Conservation (phyloP, 176 grass and related monocot genomes). For the Poa annua region DNA sequence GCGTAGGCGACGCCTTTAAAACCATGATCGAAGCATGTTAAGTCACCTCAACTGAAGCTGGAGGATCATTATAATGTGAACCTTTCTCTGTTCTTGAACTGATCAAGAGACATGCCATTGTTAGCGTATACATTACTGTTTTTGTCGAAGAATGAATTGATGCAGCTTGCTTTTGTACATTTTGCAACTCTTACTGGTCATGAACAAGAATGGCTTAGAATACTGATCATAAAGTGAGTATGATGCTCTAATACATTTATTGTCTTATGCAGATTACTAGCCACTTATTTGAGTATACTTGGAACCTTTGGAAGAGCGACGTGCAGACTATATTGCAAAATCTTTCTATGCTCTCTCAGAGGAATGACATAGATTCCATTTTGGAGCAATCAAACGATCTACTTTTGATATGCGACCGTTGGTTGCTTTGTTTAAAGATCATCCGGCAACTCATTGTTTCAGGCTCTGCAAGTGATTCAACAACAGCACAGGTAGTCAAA, state of each 20-base stretch:
- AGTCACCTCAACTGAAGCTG: constrained; percentile 3
- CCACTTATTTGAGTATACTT: constrained; percentile 92
- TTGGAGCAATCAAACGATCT: constrained; percentile 71
- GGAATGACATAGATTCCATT: constrained; percentile 65
- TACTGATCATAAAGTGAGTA: not conserved
- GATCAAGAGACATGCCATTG: constrained; percentile 18
- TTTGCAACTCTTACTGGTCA: constrained; percentile 1
- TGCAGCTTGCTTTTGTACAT: not conserved
- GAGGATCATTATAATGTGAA: constrained; percentile 23
- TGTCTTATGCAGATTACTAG: constrained; percentile 70
- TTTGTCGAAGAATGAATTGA: constrained; percentile 31
- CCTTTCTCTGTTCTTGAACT: constrained; percentile 36
- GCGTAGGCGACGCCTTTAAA: too few species aligned
- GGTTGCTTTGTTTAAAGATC: constrained; percentile 90
- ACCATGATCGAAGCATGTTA: constrained; percentile 17
- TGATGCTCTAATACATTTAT: constrained; percentile 24
- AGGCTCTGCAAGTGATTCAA: constrained; percentile 86
- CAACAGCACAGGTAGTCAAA: constrained; percentile 76
- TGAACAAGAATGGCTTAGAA: constrained; percentile 14
- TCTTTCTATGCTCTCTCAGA: constrained; percentile 79
- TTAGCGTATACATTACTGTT: constrained; percentile 3
- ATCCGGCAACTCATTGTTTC: constrained; percentile 84
- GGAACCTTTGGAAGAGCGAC: constrained; percentile 97
- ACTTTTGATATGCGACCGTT: constrained; percentile 82
- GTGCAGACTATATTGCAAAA: constrained; percentile 88